Base-by-base conservation (phyloP, 805 yeast genomes). In the Yamadazyma nakazawae region DNA sequence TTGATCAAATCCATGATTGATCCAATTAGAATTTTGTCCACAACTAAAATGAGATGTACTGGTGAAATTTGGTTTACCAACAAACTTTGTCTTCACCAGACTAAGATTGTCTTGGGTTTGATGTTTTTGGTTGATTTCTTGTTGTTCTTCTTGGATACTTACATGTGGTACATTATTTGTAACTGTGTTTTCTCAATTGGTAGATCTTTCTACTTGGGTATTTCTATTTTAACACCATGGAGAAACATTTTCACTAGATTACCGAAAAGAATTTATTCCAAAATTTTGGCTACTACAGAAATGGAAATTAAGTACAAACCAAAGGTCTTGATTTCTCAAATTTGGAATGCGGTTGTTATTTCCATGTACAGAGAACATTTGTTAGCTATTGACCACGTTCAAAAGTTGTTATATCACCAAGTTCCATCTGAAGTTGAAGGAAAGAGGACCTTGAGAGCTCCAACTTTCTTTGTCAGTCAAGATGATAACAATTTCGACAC, bases 341-440 rank as follows among this genome's bases (percentile, higher is more conserved):
- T 95, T 59, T 94, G 99, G 99, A 94, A 94, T 67, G 99, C 99
- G 46, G 87, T 94, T 70, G 95, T 94, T 56, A 94, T 94, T 60
- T 92, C 99, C 49, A 94, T 94, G 99, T 95, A 94, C 84, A 89
- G 99, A 78, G 99, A 94, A 74, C 99, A 94, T 70, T 77, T 94
- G 69, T 75, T 94, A 58, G 98, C 99, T 25, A 92, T 95, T 68
- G 99, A 94, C 68, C 99, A 94, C 67, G 99, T 94, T 54, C 99
- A 94, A 75, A 92, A 88, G 75, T 80, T 94, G 69, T 80, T 94
- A 57, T 94, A 94, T 71, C 99, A 94, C 69, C 99, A 94, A 78
- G 98, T 94, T 62, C 98, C 99, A 46, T 85, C 96, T 52, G 98
- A 94, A 73, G 80, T 91, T 66, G 98, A 94, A 73, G 99, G 99